Evolutionary conservation across 306 rosid genomes (phyloP), one percentile per base, ranked within the genome.

Genomic region (Amphicarpaea edgeworthii): DNA sequence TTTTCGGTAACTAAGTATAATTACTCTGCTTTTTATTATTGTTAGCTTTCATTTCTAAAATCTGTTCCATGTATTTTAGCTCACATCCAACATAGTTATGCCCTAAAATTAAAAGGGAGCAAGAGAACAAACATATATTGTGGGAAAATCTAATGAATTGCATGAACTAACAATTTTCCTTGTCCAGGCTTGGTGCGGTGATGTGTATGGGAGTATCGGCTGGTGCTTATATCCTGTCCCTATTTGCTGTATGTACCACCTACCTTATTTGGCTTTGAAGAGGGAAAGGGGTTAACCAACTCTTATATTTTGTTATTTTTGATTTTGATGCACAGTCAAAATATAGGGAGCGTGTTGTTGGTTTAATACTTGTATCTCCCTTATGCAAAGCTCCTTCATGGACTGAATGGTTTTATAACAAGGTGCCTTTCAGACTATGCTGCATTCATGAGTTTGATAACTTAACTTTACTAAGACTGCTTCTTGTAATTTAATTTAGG

Each of bases 131-230:
- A 12, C 16, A 8, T 79, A 20, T 62, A 70, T 73, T 77, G 61
- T 21, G 71, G 24, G 40, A 23, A 65, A 6, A 59, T 81, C 16
- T 53, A 74, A 30, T 81, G 37, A 17, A 79, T 73, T 77, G 51
- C 54, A 65, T 71, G 34, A 55, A 62, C 64, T 63, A 32, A n/a
- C n/a, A n/a, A n/a, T n/a, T 79, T 30, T 67, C 70, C 77, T 79
- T 76, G 69, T 69, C 65, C 90, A 93, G 98, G 89, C 97, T 93
- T 68, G 96, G 90, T 67, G 96, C 96, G 15, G 98, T 93, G 77
- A 93, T 93, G 98, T 93, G 98, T 82, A 91, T 93, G 98, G 98
- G 98, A 77, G 97, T 88, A 68, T 91, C 93, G 1, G 93, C 97
- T 17, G 98, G 98, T 77, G 98, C 96, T 43, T 93, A 91, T 80